Evolutionary conservation across 768 basidiomycete species (phyloP).

Genomic region (Myochromella boudieri): DNA sequence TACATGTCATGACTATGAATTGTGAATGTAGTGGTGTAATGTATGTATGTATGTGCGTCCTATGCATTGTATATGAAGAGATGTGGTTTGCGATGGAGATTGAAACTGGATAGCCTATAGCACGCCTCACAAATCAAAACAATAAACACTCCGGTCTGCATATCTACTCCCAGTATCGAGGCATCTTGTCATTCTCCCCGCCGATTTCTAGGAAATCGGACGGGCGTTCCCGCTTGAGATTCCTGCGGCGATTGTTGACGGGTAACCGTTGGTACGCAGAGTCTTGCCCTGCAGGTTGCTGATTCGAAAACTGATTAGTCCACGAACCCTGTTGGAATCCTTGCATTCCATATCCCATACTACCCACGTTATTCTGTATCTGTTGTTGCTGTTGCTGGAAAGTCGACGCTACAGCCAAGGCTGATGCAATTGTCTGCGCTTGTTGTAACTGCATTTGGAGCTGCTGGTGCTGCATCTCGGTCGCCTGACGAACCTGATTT

Average conservation of each 20-base stretch:
- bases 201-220: slow-evolving; percentile 82
- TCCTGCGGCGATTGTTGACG: slow-evolving; percentile 76
- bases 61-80: too few species aligned
- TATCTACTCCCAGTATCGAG: slow-evolving; percentile 77
- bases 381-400: slow-evolving; percentile 59
- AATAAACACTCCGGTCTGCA: too few species aligned
- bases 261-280: slow-evolving; percentile 88
- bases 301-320: slow-evolving; percentile 55
- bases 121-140: too few species aligned
- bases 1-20: neutral
- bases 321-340: slow-evolving; percentile 34
- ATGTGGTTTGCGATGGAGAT: too few species aligned
- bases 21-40: neutral
- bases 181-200: slow-evolving; percentile 63
- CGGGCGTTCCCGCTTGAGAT: slow-evolving; percentile 78
- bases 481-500: slow-evolving; percentile 69
- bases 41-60: too few species aligned
- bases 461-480: slow-evolving; percentile 82
- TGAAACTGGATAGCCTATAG: too few species aligned
- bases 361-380: slow-evolving; percentile 35
- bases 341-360: slow-evolving; percentile 41
- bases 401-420: slow-evolving; percentile 56
- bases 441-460: slow-evolving; percentile 78
- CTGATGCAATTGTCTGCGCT: slow-evolving; percentile 70
- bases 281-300: slow-evolving; percentile 68